Base-by-base conservation (phyloP, 108 stramenopile genomes). In the Schizochytrium sp. region DNA sequence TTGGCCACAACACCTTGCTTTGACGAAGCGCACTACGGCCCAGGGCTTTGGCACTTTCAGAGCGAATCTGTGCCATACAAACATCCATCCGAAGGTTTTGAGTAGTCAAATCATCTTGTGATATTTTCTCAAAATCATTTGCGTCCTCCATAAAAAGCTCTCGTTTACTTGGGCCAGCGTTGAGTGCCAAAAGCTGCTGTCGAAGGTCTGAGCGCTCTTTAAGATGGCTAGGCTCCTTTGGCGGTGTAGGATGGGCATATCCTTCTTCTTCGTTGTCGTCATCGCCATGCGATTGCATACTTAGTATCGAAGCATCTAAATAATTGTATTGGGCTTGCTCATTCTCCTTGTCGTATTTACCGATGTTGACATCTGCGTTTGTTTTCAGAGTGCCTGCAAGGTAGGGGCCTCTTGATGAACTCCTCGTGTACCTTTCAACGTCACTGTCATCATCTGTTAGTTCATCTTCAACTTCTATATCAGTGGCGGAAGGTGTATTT, bases 41-140 rank as follows among this genome's bases (percentile, higher is more conserved):
- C 19, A 69, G 42, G 64, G 42, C 40, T 44, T 69, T 38, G 12
- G 64, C 64, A 8, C 42, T 69, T 15, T 69, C 64, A 44, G 64
- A 69, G 2, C 64, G 64, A 15, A 69, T 12, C 64, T 69, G 64
- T 38, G 64, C 64, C 64, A 69, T 69, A 44, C 64, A 69, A 15
- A 69, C 64, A 38, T 69, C 64, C 64, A 69, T 69, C 8, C 64
- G 64, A 1, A 69, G 28, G 15, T 69, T 69, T 8, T 69, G 7
- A 15, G 44, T 38, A 7, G 12, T 7, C 42, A 38, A 8, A 8
- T 69, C 19, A 44, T 69, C 5, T 44, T 69, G 19, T 38, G 64
- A 13, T 15, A 69, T 12, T 8, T 44, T 44, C 42, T 38, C 28
- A 1, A 38, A 8, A 44, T 69, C 64, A 38, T 69, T 69, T 69